These are phyloP conservation scores for Oldenlandia corymbosa DNA, from an alignment of 257 asterid genomes.

Conservation along the genomic window DNA sequence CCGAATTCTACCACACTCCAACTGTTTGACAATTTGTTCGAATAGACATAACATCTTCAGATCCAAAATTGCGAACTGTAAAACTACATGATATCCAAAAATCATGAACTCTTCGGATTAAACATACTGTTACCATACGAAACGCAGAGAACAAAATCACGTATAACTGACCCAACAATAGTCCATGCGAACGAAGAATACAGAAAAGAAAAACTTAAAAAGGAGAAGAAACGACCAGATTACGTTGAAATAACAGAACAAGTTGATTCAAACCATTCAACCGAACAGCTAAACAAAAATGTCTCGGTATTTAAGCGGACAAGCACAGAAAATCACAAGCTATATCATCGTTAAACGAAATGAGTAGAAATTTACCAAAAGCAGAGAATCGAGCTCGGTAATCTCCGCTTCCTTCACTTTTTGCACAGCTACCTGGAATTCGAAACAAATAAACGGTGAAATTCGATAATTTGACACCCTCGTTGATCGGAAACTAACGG, in stretches of 20 bases:
- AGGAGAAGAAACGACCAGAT: neutral
- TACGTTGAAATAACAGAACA: neutral
- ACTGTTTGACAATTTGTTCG: neutral
- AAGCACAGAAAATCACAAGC: neutral
- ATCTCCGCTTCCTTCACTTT: conserved; percentile 80
- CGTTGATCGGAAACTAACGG: neutral
- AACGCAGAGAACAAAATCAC: neutral
- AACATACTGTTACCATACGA: neutral
- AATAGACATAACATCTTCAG: neutral
- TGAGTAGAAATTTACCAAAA: conserved; percentile 40
- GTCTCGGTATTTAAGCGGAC: neutral
- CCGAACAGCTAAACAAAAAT: no score
- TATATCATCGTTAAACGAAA: neutral
- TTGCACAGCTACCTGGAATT: conserved; percentile 77
- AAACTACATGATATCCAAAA: no score
- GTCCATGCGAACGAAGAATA: neutral
- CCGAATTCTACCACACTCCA: neutral
- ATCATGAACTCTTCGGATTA: no score
- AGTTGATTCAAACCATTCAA: neutral
- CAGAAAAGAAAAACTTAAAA: neutral
- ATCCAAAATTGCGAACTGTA: neutral
- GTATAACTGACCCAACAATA: neutral
- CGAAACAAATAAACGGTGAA: neutral
- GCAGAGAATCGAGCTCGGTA: conserved; percentile 95
- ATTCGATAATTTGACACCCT: conserved; percentile 7